A percentile compares a stretch with the other conserved stretches of the same genome.
These are phyloP conservation scores for Pythium aquatile DNA, from an alignment of 352 stramenopile genomes.

Conservation along the genomic window DNA sequence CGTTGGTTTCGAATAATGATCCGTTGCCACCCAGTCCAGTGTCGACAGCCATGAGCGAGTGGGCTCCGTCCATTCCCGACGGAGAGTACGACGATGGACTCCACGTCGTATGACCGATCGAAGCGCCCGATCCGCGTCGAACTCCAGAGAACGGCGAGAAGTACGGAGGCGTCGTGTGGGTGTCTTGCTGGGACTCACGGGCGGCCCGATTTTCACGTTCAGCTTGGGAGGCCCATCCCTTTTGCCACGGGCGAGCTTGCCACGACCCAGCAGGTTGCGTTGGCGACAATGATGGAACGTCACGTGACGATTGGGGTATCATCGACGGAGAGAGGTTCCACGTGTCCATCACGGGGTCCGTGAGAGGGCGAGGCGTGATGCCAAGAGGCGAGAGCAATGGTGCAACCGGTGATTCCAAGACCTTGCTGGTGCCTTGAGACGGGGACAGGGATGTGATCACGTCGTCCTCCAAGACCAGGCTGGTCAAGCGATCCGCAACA, in stretches of 20 bases:
- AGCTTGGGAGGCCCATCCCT: conserved; percentile 29
- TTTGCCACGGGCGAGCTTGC: conserved; percentile 29
- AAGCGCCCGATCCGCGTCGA: conserved; percentile 20
- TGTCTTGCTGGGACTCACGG: conserved; percentile 30
- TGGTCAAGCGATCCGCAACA: conserved; percentile 70
- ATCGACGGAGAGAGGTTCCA: conserved; percentile 72
- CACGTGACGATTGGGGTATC: conserved; percentile 37
- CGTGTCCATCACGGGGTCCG: conserved; percentile 72
- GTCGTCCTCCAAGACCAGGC: conserved; percentile 59
- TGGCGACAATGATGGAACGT: conserved; percentile 44
- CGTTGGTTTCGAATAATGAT: conserved; percentile 27
- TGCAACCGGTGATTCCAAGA: conserved; percentile 42
- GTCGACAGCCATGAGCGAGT: conserved; percentile 41
- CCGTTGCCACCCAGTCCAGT: conserved; percentile 24
- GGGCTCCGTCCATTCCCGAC: conserved; percentile 12
- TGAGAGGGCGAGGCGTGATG: conserved; percentile 47
- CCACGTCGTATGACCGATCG: conserved; percentile 28
- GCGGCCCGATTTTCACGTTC: conserved; percentile 48
- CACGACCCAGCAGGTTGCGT: conserved; percentile 33
- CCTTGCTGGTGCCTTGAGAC: conserved; percentile 56
- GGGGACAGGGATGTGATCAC: conserved; percentile 49
- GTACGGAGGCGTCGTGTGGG: conserved; percentile 22
- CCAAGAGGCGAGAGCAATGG: conserved; percentile 51
- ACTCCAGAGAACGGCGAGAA: conserved; percentile 29
- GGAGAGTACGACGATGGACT: conserved; percentile 27